Conservation (phyloP, 164 flowering plant species). For the Chimonanthus salicifolius region DNA sequence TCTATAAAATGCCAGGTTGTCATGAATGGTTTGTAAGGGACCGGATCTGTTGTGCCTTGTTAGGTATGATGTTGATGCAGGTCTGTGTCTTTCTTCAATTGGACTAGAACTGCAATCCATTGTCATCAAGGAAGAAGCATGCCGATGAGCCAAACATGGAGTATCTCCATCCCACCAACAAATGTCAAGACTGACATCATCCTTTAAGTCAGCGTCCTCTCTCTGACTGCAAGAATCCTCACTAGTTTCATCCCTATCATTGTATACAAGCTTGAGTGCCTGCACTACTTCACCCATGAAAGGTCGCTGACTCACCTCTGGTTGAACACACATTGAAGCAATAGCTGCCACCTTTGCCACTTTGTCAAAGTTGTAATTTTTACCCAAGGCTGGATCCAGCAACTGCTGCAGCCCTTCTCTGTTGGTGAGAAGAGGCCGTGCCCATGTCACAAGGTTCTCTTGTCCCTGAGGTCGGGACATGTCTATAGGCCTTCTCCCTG, state of each 20-base stretch:
- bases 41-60: slow-evolving; percentile 69
- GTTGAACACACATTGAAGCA: slow-evolving; percentile 90
- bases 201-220: slow-evolving; percentile 53
- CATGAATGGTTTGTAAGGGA: slow-evolving; percentile 61
- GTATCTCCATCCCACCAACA: slow-evolving; percentile 68
- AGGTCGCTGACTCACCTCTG: slow-evolving; percentile 84
- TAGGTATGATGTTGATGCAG: slow-evolving; percentile 44
- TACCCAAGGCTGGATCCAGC: slow-evolving; percentile 71
- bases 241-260: slow-evolving; percentile 60
- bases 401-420: slow-evolving; percentile 72
- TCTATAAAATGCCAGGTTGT: slow-evolving; percentile 51
- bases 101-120: slow-evolving; percentile 90
- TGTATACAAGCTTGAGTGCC: slow-evolving; percentile 81
- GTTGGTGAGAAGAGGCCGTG: slow-evolving; percentile 67
- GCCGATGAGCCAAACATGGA: slow-evolving; percentile 64
- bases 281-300: slow-evolving; percentile 99
- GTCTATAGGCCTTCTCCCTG: slow-evolving; percentile 87
- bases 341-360: slow-evolving; percentile 92
- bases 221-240: slow-evolving; percentile 54
- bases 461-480: slow-evolving; percentile 84
- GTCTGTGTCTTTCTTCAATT: slow-evolving; percentile 56
- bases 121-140: slow-evolving; percentile 78
- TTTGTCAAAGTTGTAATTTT: slow-evolving; percentile 62
- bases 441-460: slow-evolving; percentile 91
- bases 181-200: slow-evolving; percentile 47